phyloP scores from a whole-genome alignment of 441 rosid species.

The Populus tomentosa region DNA sequence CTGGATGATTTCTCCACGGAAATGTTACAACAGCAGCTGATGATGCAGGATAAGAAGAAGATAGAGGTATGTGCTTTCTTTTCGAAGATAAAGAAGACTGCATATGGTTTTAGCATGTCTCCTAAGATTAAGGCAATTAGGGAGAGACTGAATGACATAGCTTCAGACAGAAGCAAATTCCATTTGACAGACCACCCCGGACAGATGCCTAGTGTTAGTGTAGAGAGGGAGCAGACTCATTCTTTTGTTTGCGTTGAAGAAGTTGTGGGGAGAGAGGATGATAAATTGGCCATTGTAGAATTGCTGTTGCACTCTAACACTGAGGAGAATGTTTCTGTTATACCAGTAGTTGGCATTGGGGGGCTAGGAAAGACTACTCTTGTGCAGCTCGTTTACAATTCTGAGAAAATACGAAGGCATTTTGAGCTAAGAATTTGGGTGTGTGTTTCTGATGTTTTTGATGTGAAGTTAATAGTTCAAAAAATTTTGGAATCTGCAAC shows the following conservation, averaged over 20 bases:
- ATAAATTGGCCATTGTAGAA: conserved; percentile 20
- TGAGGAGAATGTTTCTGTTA: conserved; percentile 17
- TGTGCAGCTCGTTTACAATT: conserved; percentile 29
- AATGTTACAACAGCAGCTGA: neutral
- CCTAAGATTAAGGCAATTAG: conserved; percentile 8
- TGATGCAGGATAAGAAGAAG: neutral
- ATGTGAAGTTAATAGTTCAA: conserved; percentile 13
- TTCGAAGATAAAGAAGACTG: neutral
- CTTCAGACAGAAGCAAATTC: conserved; percentile 4
- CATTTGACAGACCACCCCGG: neutral
- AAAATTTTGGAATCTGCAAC: conserved; percentile 9
- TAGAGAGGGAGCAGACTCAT: conserved; percentile 21
- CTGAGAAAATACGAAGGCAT: conserved; percentile 9
- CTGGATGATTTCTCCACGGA: conserved; percentile 19
- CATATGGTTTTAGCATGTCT: conserved; percentile 10
- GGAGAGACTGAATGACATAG: conserved; percentile 13
- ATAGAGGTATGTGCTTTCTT: conserved; percentile 9
- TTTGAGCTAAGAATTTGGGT: conserved; percentile 32
- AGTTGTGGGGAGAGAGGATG: conserved; percentile 32
- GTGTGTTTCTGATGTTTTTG: conserved; percentile 26
- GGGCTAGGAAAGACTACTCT: conserved; percentile 40
- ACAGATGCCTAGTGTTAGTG: neutral
- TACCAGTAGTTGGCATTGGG: conserved; percentile 32
- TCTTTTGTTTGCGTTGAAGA: conserved; percentile 21
- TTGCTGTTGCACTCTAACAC: conserved; percentile 7